Evolutionary conservation across 352 stramenopile genomes (phyloP), one percentile per base, ranked within the genome.

Genomic region (Aphanomyces invadans): DNA sequence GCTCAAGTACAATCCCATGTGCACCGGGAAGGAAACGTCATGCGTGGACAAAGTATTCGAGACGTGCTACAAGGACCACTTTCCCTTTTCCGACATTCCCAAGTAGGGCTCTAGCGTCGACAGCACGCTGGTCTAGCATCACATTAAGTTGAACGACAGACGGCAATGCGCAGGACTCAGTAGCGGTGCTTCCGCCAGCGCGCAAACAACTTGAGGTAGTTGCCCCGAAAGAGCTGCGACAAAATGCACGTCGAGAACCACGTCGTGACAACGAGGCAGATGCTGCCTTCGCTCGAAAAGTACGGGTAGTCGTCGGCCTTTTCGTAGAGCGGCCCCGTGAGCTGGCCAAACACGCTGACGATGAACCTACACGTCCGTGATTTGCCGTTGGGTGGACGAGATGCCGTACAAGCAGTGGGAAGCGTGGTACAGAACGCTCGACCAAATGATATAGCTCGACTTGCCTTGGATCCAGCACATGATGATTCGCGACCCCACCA

Each of bases 401-500:
- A n/a, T n/a, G n/a, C n/a, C 82, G 76, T 91, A 94, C 82, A 94
- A 77, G 36, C 89, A 91, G 73, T 94, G 86, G 15, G 83, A 88
- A 23, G 86, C 76, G 68, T 92, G 86, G 72, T 94, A 94, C 44
- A 94, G 72, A 59, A 88, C 82, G 68, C 83, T 92, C 4, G 86
- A 91, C 86, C 86, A 94, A 73, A 94, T 92, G 66, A 91, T 79
- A 72, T 90, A 90, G 77, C 78, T 86, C 39, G 86, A 89, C 62
- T 91, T 91, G 74, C 86, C 86, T 70, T 94, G 86, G 65, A 94
- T 92, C 86, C 86, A 94, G 76, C 86, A 92, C 86, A 94, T 94
- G 70, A 90, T 94, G 74, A 94, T 90, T 48, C 86, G 86, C 26
- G 86, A 89, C 17, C 86, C 86, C 25, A 94, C 74, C 21, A 92